Conservation (phyloP, 2,329 filamentous ascomycete genomes). For the Neofusicoccum sp. region DNA sequence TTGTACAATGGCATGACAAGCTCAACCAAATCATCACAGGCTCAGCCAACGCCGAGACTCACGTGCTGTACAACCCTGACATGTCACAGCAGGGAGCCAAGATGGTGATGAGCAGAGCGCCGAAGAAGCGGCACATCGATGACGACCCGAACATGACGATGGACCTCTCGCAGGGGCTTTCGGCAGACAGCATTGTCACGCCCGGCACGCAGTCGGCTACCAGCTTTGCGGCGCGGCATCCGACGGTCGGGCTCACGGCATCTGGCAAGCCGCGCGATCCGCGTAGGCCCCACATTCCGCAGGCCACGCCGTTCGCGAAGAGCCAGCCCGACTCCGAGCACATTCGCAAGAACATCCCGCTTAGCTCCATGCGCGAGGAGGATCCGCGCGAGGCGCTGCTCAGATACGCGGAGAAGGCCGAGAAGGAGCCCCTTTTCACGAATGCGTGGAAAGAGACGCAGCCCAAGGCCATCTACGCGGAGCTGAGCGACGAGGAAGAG, state of each 20-base stretch:
- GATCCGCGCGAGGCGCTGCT: slow-evolving; percentile 90
- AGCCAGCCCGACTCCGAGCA: slow-evolving; percentile 86
- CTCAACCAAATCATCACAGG: slow-evolving; percentile 96
- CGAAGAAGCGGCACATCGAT: slow-evolving; percentile 93
- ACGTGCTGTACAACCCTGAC: slow-evolving; percentile 86
- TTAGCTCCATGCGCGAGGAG: slow-evolving; percentile 92
- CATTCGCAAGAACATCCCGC: slow-evolving; percentile 81
- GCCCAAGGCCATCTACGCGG: slow-evolving; percentile 86
- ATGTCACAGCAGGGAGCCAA: slow-evolving; percentile 73
- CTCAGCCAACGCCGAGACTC: slow-evolving; percentile 85
- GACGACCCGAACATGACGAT: slow-evolving; percentile 86
- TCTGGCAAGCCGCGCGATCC: slow-evolving; percentile 78
- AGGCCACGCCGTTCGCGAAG: slow-evolving; percentile 85
- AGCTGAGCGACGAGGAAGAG: slow-evolving; percentile 77
- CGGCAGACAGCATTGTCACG: slow-evolving; percentile 75
- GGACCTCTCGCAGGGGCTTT: slow-evolving; percentile 76
- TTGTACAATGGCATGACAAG: slow-evolving; percentile 87
- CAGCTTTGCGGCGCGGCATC: slow-evolving; percentile 59
- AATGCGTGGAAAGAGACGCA: slow-evolving; percentile 91
- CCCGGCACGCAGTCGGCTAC: slow-evolving; percentile 41
- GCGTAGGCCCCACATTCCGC: slow-evolving; percentile 77
- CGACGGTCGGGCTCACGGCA: slow-evolving; percentile 71
- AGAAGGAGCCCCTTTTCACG: slow-evolving; percentile 92
- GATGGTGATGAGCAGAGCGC: slow-evolving; percentile 86
- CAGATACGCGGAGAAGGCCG: slow-evolving; percentile 90